A percentile compares a stretch with the other conserved stretches of the same genome.
Conservation (phyloP, 257 asterid species). For the Leonotis leonurus region DNA sequence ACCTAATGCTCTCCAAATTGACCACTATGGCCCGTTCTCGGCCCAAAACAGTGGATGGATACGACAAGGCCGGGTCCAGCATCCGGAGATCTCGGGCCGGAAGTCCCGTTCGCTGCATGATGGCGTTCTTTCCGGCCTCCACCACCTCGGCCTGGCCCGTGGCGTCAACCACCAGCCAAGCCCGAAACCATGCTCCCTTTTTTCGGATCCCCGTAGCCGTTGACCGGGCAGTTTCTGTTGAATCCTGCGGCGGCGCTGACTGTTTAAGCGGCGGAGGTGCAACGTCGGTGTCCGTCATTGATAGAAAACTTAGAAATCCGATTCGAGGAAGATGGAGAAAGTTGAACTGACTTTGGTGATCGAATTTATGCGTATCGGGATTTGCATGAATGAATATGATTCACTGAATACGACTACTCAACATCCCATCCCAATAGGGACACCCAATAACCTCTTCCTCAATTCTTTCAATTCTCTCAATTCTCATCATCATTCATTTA, state of each 20-base stretch:
- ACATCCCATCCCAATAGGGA: too few relatives aligned
- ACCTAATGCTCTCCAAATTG: conserved; percentile 67
- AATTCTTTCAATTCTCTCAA: too few relatives aligned
- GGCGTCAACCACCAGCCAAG: conserved; percentile 59
- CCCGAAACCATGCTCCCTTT: conserved; percentile 51
- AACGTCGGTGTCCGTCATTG: conserved; percentile 10
- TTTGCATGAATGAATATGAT: too few relatives aligned
- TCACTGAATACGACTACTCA: too few relatives aligned
- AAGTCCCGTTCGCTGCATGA: conserved; percentile 75
- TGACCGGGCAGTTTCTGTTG: conserved; percentile 30
- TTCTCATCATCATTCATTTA: too few relatives aligned
- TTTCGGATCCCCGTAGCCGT: conserved; percentile 29
- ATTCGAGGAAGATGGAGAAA: too few relatives aligned
- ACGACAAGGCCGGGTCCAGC: conserved; percentile 63
- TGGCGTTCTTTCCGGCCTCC: conserved; percentile 74
- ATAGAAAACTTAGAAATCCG: too few relatives aligned
- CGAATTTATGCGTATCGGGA: too few relatives aligned
- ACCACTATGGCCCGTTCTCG: conserved; percentile 79
- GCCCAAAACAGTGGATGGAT: conserved; percentile 67
- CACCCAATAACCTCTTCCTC: too few relatives aligned
- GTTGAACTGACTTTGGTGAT: too few relatives aligned
- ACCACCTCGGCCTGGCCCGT: conserved; percentile 55
- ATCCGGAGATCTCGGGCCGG: conserved; percentile 91
- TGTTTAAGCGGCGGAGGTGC: neutral
- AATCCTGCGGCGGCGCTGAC: conserved; percentile 20